These are phyloP conservation scores for Cyclocybe cylindracea DNA, from an alignment of 768 basidiomycete genomes.

Conservation along the genomic window DNA sequence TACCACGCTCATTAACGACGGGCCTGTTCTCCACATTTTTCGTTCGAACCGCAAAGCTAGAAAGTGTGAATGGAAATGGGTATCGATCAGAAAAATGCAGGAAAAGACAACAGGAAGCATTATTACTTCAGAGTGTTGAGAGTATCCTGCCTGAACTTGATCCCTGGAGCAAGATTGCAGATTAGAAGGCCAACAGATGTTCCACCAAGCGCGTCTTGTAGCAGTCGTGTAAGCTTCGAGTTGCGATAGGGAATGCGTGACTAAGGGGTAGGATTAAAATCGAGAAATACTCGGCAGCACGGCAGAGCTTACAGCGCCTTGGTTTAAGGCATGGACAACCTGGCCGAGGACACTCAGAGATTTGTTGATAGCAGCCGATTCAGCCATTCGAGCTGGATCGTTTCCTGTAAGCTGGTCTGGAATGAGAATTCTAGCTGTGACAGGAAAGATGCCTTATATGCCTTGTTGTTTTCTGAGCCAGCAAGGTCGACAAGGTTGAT, in stretches of 20 bases:
- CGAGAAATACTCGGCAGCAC: background rate
- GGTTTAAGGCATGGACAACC: slow-evolving; percentile 84
- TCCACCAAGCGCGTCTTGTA: slow-evolving; percentile 90
- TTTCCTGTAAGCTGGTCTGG: slow-evolving; percentile 71
- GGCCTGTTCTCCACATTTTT: slow-evolving; percentile 87
- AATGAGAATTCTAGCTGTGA: background rate
- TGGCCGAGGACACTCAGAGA: slow-evolving; percentile 85
- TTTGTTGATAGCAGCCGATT: slow-evolving; percentile 89
- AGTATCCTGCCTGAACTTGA: slow-evolving; percentile 83
- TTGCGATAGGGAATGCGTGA: slow-evolving; percentile 87
- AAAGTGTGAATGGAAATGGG: background rate
- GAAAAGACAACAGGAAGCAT: background rate
- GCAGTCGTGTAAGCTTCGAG: slow-evolving; percentile 83
- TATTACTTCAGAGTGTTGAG: slow-evolving; percentile 88
- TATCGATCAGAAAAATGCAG: background rate
- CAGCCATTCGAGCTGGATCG: slow-evolving; percentile 83
- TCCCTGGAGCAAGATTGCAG: slow-evolving; percentile 84
- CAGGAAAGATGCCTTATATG: slow-evolving; percentile 17
- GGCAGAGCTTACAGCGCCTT: slow-evolving; percentile 55
- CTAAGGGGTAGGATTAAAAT: slow-evolving; percentile 31
- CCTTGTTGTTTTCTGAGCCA: slow-evolving; percentile 91
- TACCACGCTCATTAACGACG: slow-evolving; percentile 76
- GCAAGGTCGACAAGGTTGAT: slow-evolving; percentile 89
- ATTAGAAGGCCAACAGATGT: slow-evolving; percentile 78
- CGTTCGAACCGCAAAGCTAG: slow-evolving; percentile 76